phyloP scores from a whole-genome alignment of 2,329 filamentous ascomycete genomes.

The Intubia oerlemansii region DNA sequence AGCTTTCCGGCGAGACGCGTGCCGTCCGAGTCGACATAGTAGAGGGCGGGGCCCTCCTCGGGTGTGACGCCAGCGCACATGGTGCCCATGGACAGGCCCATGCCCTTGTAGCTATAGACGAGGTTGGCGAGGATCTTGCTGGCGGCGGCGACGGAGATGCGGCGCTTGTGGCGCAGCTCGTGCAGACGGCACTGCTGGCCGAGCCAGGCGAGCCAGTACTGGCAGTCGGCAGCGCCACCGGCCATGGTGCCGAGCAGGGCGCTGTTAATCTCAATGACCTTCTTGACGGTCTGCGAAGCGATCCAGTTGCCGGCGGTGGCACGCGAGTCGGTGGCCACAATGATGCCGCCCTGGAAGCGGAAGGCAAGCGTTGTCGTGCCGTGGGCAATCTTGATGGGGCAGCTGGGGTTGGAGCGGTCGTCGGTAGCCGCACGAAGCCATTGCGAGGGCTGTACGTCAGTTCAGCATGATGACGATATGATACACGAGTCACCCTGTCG shows the following conservation, averaged over 20 bases:
- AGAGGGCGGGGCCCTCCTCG: slow-evolving; percentile 87
- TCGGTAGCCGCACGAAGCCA: slow-evolving; percentile 96
- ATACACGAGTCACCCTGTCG: background rate
- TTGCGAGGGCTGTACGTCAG: slow-evolving; percentile 45
- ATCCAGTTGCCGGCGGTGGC: slow-evolving; percentile 98
- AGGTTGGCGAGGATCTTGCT: slow-evolving; percentile 98
- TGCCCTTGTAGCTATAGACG: slow-evolving; percentile 96
- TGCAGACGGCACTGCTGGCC: slow-evolving; percentile 98
- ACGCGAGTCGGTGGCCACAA: slow-evolving; percentile 92
- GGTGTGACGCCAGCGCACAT: slow-evolving; percentile 97
- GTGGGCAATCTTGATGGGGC: slow-evolving; percentile 98
- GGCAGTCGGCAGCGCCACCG: slow-evolving; percentile 93
- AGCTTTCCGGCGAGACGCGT: slow-evolving; percentile 83
- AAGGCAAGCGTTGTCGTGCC: slow-evolving; percentile 96
- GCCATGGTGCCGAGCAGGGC: slow-evolving; percentile 94
- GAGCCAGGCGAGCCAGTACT: slow-evolving; percentile 98
- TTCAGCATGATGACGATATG: background rate
- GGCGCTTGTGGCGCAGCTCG: slow-evolving; percentile 96
- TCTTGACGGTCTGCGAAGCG: slow-evolving; percentile 98
- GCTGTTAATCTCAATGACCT: slow-evolving; percentile 97
- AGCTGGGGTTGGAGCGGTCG: slow-evolving; percentile 88
- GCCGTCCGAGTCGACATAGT: slow-evolving; percentile 97
- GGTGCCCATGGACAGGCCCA: slow-evolving; percentile 96
- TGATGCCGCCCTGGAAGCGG: slow-evolving; percentile 94
- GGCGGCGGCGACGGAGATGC: slow-evolving; percentile 90